A percentile compares a stretch with the other conserved stretches of the same genome.
phyloP scores from a whole-genome alignment of 2,329 filamentous ascomycete genomes.

The Phyllachora maydis region DNA sequence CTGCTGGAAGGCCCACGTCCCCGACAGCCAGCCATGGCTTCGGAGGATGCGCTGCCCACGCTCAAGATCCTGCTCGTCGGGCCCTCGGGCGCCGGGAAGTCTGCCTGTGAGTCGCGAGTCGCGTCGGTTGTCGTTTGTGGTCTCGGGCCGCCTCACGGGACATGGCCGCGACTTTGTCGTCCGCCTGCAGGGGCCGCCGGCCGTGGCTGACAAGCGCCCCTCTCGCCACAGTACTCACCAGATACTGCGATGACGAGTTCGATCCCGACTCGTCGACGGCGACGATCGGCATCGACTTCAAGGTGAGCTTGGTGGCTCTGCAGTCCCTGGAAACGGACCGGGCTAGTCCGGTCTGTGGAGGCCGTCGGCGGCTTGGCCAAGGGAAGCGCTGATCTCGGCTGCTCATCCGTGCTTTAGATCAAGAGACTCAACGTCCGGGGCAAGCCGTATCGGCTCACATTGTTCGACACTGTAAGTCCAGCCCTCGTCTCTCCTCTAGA shows the following conservation, averaged over 20 bases:
- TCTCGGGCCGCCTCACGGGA: too few relatives aligned
- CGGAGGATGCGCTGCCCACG: constrained; percentile 23
- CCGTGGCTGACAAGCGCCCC: too few relatives aligned
- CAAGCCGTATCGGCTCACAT: constrained; percentile 26
- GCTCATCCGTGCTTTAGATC: constrained; percentile 15
- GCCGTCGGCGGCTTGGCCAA: too few relatives aligned
- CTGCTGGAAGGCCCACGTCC: too few relatives aligned
- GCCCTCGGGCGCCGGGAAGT: constrained; percentile 33
- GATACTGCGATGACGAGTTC: constrained; percentile 36
- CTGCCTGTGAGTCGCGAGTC: constrained; percentile 23
- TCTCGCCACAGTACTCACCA: constrained; percentile 20
- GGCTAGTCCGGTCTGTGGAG: too few relatives aligned
- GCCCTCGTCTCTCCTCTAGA: background rate
- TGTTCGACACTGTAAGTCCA: constrained; percentile 25
- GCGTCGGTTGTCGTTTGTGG: constrained; percentile 1
- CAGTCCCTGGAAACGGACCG: too few relatives aligned
- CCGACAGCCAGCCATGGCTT: too few relatives aligned
- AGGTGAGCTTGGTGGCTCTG: constrained; percentile 19
- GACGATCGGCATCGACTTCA: constrained; percentile 36
- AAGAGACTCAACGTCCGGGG: constrained; percentile 30
- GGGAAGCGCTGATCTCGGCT: too few relatives aligned
- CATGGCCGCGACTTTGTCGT: too few relatives aligned
- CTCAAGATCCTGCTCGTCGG: constrained; percentile 34
- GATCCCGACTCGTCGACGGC: constrained; percentile 30
- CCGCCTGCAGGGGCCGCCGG: too few relatives aligned